Percentiles rank a stretch among this genome's conserved stretches.
Conservation (phyloP, 257 asterid genomes). For the Anisodus tanguticus region DNA sequence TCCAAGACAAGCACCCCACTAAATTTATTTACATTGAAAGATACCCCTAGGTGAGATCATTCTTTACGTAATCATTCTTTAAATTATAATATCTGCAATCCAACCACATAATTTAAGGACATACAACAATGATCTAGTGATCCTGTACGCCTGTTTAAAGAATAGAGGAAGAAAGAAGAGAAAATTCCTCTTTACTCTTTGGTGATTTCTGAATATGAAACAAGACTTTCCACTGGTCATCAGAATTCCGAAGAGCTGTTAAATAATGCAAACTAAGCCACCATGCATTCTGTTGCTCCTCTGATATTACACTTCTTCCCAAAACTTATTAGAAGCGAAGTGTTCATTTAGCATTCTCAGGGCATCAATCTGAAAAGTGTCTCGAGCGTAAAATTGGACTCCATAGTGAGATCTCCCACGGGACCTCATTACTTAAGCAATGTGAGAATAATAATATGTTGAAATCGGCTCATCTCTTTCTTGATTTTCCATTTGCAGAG, state of each 20-base stretch:
- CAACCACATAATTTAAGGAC: conserved; percentile 2
- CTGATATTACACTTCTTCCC: not conserved
- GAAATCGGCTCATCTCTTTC: not conserved
- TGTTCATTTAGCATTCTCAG: not conserved
- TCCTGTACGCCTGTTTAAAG: not conserved
- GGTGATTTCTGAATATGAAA: conserved; percentile 1
- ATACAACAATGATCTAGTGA: conserved; percentile 1
- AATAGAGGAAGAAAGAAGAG: conserved; percentile 5
- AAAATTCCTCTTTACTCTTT: not conserved
- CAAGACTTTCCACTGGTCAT: not conserved
- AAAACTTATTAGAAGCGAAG: not conserved
- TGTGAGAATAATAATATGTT: not conserved
- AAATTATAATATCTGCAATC: conserved; percentile 19
- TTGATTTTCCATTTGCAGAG: conserved; percentile 22
- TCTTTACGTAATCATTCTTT: not conserved
- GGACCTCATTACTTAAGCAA: not conserved
- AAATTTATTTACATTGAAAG: conserved; percentile 4
- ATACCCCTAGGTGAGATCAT: conserved; percentile 12
- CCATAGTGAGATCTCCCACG: not conserved
- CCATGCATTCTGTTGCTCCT: not conserved
- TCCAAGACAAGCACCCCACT: conserved; percentile 26
- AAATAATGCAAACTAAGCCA: conserved; percentile 8
- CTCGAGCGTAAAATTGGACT: not conserved
- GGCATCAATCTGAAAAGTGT: not conserved
- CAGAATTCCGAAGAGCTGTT: not conserved